Evolutionary conservation across 2,329 filamentous ascomycete species (phyloP), one percentile per base, ranked within the genome.

Genomic region (Fusarium gaditjirri): DNA sequence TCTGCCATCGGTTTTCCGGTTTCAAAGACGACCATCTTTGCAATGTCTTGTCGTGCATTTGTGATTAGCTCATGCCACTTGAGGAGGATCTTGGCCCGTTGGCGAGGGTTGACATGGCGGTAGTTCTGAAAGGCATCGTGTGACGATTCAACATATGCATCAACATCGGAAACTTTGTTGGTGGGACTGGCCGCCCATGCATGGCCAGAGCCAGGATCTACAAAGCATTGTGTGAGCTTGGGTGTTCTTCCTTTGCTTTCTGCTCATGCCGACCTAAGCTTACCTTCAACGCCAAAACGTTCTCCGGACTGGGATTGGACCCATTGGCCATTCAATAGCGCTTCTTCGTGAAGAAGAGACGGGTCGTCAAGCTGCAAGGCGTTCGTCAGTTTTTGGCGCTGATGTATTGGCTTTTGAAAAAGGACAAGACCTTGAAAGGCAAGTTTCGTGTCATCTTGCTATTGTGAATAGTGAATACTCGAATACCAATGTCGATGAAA

Each of bases 1-100:
- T 90, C 88, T n/a, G 81, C 78, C 1, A 89, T 79, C 1, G 88
- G 87, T 73, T 90, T 90, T 7, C 88, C 88, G 0, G 87, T 90
- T 77, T 90, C 87, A 63, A 81, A 77, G 8, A 81, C 80, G 2
- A 85, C 68, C 17, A 85, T 76, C 36, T 69, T 78, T 6, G 83
- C 82, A 9, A 85, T 71, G 63, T 85, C 83, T 21, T 81, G 76
- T 23, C 78, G 76, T 6, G 79, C 75, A 4, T 69, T 77, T 5
- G 75, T 54, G 57, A 85, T 82, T 10, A 83, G 76, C 3, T 74
- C 64, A 57, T 83, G 78, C 83, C 83, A 84, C 13, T 71, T 71
- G 14, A 80, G 67, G 8, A 85, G 75, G 1, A 78, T 74, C 57
- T 81, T 72, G 2, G 82, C 80, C 21, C 71, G 54, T 49, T 68